These are phyloP conservation scores for Mucor saturninus DNA, from an alignment of 371 early-diverging fungal species.

Conservation along the genomic window DNA sequence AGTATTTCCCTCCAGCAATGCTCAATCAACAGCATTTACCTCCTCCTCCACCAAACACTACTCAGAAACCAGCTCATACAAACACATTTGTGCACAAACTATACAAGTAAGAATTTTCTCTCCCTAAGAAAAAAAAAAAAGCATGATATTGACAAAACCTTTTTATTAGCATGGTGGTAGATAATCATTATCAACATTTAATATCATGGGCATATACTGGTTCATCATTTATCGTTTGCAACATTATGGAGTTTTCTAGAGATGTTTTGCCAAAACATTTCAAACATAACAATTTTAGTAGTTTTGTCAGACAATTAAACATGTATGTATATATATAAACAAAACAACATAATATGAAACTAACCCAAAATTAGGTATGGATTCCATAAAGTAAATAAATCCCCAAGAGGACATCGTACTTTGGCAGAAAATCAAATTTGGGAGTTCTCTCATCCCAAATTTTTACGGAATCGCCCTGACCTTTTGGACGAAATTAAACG, in stretches of 20 bases:
- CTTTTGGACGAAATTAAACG: constrained; percentile 85
- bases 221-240: constrained; percentile 89
- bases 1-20: background rate
- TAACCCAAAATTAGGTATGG: constrained; percentile 59
- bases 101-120: constrained; percentile 44
- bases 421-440: constrained; percentile 86
- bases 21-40: constrained; percentile 7
- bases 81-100: constrained; percentile 54
- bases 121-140: background rate
- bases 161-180: constrained; percentile 75
- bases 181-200: constrained; percentile 78
- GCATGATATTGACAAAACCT: background rate
- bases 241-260: constrained; percentile 82
- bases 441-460: constrained; percentile 92
- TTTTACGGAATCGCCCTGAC: constrained; percentile 78
- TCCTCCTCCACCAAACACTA: constrained; percentile 36
- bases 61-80: constrained; percentile 31
- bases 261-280: constrained; percentile 84
- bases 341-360: constrained; percentile 13
- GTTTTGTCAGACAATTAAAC: constrained; percentile 90
- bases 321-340: constrained; percentile 58
- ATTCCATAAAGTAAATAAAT: constrained; percentile 88
- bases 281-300: constrained; percentile 88
- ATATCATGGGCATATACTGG: constrained; percentile 87
- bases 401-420: constrained; percentile 83